phyloP scores from a whole-genome alignment of 495 filamentous ascomycete genomes.

The Aspergillus campestris region DNA sequence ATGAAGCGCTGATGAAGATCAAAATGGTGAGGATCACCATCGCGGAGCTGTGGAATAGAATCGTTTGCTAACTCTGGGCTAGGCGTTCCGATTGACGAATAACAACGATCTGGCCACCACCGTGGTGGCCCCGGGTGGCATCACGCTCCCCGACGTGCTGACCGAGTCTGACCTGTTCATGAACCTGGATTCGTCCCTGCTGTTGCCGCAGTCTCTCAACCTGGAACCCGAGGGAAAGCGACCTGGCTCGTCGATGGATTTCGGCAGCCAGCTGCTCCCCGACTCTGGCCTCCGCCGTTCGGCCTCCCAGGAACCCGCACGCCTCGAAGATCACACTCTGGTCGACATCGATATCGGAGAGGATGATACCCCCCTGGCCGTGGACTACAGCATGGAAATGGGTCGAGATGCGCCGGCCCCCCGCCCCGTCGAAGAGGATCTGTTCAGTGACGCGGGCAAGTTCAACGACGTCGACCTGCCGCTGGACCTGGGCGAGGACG shows the following conservation, averaged over 20 bases:
- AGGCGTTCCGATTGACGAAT: constrained; percentile 72
- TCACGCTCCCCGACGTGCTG: constrained; percentile 78
- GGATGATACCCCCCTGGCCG: constrained; percentile 35
- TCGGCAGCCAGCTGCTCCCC: constrained; percentile 63
- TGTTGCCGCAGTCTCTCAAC: constrained; percentile 57
- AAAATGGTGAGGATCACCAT: constrained; percentile 71
- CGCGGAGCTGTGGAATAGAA: not conserved
- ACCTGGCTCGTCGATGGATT: constrained; percentile 40
- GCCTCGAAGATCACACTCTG: constrained; percentile 40
- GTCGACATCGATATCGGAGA: constrained; percentile 47
- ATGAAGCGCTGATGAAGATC: constrained; percentile 92
- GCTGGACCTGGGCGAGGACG: constrained; percentile 48
- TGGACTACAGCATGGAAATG: constrained; percentile 67
- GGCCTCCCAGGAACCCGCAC: constrained; percentile 40
- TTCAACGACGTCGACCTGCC: constrained; percentile 39
- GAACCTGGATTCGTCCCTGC: constrained; percentile 62
- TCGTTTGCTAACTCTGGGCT: constrained; percentile 21
- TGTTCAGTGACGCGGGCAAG: constrained; percentile 57
- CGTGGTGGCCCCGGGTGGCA: constrained; percentile 55
- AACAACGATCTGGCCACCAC: constrained; percentile 74
- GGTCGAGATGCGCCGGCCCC: constrained; percentile 70
- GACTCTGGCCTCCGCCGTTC: constrained; percentile 48
- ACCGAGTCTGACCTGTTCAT: constrained; percentile 84
- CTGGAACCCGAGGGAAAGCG: constrained; percentile 51
- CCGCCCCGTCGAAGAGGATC: constrained; percentile 59